phyloP scores from a whole-genome alignment of 2,329 filamentous ascomycete genomes.

The Penicillium sp. region DNA sequence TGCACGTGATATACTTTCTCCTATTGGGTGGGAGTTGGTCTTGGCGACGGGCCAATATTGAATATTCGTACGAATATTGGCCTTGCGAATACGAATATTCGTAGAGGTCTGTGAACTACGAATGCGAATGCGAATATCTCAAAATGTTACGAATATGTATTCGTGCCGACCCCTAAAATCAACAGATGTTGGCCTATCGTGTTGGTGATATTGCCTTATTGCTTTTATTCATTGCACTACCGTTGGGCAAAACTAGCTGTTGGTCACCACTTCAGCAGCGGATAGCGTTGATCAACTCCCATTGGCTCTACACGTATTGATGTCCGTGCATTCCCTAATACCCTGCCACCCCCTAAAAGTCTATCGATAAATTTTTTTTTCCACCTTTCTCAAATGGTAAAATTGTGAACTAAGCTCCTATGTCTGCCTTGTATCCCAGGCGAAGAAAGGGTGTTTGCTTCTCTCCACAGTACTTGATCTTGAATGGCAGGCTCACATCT shows the following conservation, averaged over 20 bases:
- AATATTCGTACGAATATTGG: no score
- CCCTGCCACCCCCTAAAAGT: neutral
- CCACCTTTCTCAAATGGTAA: neutral
- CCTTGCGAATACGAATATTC: neutral
- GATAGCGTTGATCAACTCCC: neutral
- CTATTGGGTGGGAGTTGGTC: no score
- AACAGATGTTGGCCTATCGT: conserved; percentile 1
- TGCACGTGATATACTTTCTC: no score
- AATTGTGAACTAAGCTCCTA: neutral
- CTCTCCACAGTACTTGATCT: conserved; percentile 1
- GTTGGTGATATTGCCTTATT: conserved; percentile 2
- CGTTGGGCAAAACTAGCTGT: neutral
- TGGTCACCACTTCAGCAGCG: neutral
- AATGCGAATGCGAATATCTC: conserved; percentile 1
- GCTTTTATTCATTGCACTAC: neutral
- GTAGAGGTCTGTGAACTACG: neutral
- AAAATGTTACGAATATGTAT: conserved; percentile 1
- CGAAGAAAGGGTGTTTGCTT: neutral
- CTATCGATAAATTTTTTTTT: neutral
- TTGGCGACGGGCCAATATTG: no score
- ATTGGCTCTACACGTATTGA: neutral
- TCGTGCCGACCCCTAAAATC: neutral
- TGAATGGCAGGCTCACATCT: neutral
- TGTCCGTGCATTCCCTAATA: conserved; percentile 1
- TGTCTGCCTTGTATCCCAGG: neutral